Base-by-base conservation (phyloP, 805 yeast genomes). In the Cyberlindnera xishuangbannaensis region DNA sequence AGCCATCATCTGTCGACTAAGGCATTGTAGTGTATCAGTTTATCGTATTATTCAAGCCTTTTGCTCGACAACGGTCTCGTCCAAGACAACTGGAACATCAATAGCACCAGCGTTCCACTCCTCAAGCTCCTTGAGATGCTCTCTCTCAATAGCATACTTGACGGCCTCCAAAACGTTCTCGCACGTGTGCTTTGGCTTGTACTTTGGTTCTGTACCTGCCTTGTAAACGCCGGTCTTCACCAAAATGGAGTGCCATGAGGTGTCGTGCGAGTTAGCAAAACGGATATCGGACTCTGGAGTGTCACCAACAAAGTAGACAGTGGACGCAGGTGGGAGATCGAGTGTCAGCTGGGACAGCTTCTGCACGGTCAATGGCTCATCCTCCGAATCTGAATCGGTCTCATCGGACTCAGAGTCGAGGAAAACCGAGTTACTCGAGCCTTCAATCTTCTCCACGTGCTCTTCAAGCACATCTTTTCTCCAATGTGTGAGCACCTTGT, bases 201-300 rank as follows among this genome's bases (percentile, higher is more conserved):
- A 83, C 51, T 78, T 80, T 15, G 95, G 95, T 15, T 59, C 71
- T 7, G 90, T 77, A 15, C 90, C 88, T 28, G 72, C 85, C 59
- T 82, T 78, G 59, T 83, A 83, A 37, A 83, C 95, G 55, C 95
- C 95, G 24, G 95, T 83, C 59, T 83, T 80, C 25, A 83, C 95
- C 51, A 83, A 66, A 39, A 84, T 83, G 18, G 94, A 83, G 59
- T 71, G 77, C 95, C 95, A 83, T 19, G 86, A 76, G 40, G 74
- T 74, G 54, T 83, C 92, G 59, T 83, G 90, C 14, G 87, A 78
- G 62, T 83, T 83, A 34, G 94, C 94, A 62, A 84, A 84, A 57
- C 92, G 67, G 43, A 83, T 83, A 57, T 83, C 95, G 6, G 88
- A 79, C 61, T 83, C 94, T 14, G 95, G 95, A 11, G 94, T 83